A percentile compares a stretch with the other conserved stretches of the same genome.
Evolutionary conservation across 106 monocot species (phyloP).

Genomic region (Gastrodia elata): DNA sequence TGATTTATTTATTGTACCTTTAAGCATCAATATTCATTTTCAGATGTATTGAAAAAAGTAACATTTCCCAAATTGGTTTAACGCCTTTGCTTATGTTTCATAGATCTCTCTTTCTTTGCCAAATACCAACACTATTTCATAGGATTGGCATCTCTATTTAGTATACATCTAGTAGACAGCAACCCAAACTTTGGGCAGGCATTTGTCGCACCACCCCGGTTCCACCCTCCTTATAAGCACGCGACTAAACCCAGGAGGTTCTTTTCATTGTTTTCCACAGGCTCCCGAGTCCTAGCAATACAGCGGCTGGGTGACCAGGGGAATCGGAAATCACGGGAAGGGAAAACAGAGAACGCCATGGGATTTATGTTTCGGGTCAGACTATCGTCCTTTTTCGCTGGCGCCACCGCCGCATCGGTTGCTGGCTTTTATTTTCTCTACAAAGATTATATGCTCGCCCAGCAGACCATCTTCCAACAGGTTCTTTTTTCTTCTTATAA

Average conservation of each 20-base stretch:
- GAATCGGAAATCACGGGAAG: not conserved
- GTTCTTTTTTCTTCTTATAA: conserved; percentile 8
- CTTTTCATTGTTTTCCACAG: not conserved
- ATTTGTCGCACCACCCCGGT: not conserved
- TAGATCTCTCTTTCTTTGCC: no score
- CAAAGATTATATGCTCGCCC: conserved; percentile 56
- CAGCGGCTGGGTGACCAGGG: not conserved
- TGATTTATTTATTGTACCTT: no score
- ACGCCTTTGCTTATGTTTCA: no score
- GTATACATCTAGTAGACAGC: no score
- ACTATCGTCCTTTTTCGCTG: conserved; percentile 50
- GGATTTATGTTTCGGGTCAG: conserved; percentile 47
- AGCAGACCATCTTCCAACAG: conserved; percentile 35
- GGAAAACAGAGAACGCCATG: conserved; percentile 12
- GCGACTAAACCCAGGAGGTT: not conserved
- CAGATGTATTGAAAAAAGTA: no score
- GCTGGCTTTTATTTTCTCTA: conserved; percentile 42
- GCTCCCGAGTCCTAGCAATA: not conserved
- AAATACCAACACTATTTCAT: no score
- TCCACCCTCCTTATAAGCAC: not conserved
- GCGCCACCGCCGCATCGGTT: conserved; percentile 33
- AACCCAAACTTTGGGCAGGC: not conserved
- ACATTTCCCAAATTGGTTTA: no score
- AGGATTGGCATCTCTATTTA: no score
- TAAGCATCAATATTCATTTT: no score